Conservation (phyloP, 805 yeast species). For the Kodamaea restingae region DNA sequence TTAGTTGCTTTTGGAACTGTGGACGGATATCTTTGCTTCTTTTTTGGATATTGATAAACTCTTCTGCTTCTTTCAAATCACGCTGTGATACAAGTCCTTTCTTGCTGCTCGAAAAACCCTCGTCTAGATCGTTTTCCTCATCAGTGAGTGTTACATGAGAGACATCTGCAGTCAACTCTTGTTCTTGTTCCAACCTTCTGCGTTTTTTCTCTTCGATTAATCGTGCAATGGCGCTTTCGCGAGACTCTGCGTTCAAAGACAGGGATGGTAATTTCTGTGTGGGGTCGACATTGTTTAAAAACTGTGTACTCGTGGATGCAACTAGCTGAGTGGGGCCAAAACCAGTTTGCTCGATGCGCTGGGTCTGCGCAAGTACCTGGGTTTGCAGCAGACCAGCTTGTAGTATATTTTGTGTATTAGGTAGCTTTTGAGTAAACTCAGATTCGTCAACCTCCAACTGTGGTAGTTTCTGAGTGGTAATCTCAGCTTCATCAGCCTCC, state of each 20-base stretch:
- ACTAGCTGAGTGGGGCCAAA: not conserved
- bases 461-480: conserved; percentile 2
- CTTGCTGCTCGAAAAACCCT: conserved; percentile 13
- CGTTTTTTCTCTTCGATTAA: conserved; percentile 8
- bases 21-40: conserved; percentile 30
- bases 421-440: conserved; percentile 4
- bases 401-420: not conserved
- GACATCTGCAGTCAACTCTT: conserved; percentile 30
- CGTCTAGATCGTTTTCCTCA: conserved; percentile 35
- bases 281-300: not conserved
- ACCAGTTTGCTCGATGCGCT: not conserved
- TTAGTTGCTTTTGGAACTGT: conserved; percentile 20
- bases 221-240: conserved; percentile 8
- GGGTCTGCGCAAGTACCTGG: not conserved
- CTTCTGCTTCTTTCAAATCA: conserved; percentile 29
- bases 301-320: not conserved
- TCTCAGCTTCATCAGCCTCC: not conserved
- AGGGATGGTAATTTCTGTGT: not conserved
- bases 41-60: conserved; percentile 32
- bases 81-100: conserved; percentile 18
- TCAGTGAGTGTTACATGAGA: conserved; percentile 32
- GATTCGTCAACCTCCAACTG: no score
- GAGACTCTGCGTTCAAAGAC: not conserved
- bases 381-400: not conserved
- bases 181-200: conserved; percentile 14